Base-by-base conservation (phyloP, 768 basidiomycete genomes). In the Phaeotremella skinneri region DNA sequence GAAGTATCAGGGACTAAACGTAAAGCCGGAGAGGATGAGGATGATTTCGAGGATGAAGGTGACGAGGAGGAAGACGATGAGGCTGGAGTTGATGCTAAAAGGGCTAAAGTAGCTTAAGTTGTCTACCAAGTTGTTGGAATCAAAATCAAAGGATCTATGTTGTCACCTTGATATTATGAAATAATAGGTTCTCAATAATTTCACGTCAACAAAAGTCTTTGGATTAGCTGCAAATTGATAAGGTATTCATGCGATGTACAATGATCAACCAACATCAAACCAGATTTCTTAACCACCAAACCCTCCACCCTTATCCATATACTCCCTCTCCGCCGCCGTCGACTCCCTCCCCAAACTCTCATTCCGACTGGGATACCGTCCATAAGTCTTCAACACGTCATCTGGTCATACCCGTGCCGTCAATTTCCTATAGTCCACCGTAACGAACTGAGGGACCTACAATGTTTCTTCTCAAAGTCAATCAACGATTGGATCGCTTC, bases 311-410 rank as follows among this genome's bases (percentile, higher is more conserved):
- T 55, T 20, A 26, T 50, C 50, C 27, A 61, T 37, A 34, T 37
- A 32, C 34, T 55, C 59, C 30, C 26, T 20, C 41, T 61, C 59
- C 59, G 49, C 59, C 3, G 53, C 23, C 4, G 59, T 61, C 13
- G 54, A 49, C 29, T 55, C 16, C 48, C 59, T 61, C 11, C 53
- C 59, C 23, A 61, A 52, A n/a, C 34, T 47, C 37, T 55, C 53
- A 55, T 61, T 61, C 47, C 59, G 31, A 55, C 53, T 55, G 6
- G 59, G 59, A 51, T 61, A 61, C 23, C 59, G 23, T 2, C 59
- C 59, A 29, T 48, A 61, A 29, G 27, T 34, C 30, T 61, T 53
- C 11, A 61, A 17, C n/a, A 61, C 59, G 2, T 5, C 49, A 3
- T 53, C 59, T 61, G 26, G 20, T 5, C 17, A 42, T 57, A 31